phyloP scores from a whole-genome alignment of 352 stramenopile genomes.

The Phytophthora crassamura region DNA sequence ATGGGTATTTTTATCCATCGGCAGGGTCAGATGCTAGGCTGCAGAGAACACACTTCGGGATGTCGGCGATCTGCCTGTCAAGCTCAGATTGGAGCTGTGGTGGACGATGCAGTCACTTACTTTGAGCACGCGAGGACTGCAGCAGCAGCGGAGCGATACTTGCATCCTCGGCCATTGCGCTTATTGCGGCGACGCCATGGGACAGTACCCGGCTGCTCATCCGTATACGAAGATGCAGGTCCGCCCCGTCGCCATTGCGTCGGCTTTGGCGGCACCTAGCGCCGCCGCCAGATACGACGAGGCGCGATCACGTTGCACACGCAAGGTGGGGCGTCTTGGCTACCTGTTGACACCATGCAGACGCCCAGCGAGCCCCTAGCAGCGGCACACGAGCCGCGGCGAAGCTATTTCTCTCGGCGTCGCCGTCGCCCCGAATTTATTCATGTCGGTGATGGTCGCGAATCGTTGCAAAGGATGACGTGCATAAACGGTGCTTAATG shows the following conservation, averaged over 20 bases:
- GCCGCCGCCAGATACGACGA: background rate
- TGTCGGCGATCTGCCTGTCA: slow-evolving; percentile 3
- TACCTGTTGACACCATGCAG: background rate
- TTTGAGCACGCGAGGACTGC: background rate
- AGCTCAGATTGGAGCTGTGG: no score
- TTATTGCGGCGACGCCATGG: background rate
- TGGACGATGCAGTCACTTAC: no score
- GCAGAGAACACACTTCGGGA: slow-evolving; percentile 11
- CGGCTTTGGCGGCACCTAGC: background rate
- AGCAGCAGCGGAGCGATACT: no score
- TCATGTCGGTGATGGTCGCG: slow-evolving; percentile 17
- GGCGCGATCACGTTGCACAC: background rate
- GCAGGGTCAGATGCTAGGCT: slow-evolving; percentile 13
- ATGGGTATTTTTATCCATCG: slow-evolving; percentile 37
- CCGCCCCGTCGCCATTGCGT: background rate
- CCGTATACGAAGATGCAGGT: slow-evolving; percentile 31
- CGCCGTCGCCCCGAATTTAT: slow-evolving; percentile 32
- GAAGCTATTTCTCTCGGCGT: slow-evolving; percentile 44
- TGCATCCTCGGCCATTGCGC: background rate
- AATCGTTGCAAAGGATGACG: slow-evolving; percentile 18
- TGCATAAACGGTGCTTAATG: slow-evolving; percentile 3
- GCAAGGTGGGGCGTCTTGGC: slow-evolving; percentile 5
- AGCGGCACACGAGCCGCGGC: slow-evolving; percentile 21
- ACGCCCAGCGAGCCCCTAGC: background rate
- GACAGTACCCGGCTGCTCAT: slow-evolving; percentile 17